Percentiles rank a stretch among this genome's conserved stretches.
These are phyloP conservation scores for Trebouxiophyceae sp. DNA, from an alignment of 163 green algal species.

Conservation along the genomic window DNA sequence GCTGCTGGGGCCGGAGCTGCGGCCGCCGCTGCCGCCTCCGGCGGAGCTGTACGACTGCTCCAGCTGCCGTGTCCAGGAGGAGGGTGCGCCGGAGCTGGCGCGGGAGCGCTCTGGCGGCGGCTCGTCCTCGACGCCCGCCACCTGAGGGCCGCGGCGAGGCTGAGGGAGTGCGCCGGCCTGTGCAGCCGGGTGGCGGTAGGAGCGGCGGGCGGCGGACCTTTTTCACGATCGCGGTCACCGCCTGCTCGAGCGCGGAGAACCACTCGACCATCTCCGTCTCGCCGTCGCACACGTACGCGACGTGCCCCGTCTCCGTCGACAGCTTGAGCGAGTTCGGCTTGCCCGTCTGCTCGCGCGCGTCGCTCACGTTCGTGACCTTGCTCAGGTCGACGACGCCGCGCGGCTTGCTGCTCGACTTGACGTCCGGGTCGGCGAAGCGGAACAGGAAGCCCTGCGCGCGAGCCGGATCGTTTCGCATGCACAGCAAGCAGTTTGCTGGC, in stretches of 20 bases:
- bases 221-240: constrained; percentile 60
- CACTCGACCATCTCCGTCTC: constrained; percentile 89
- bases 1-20: too few species aligned
- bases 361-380: constrained; percentile 64
- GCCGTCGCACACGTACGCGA: constrained; percentile 51
- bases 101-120: too few species aligned
- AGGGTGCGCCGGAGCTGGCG: too few species aligned
- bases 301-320: constrained; percentile 54
- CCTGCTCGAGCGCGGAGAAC: constrained; percentile 72
- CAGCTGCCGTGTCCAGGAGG: background rate
- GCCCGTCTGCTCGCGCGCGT: constrained; percentile 48
- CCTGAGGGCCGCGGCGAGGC: constrained; percentile 6
- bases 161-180: background rate
- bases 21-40: background rate
- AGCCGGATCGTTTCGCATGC: too few species aligned
- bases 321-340: constrained; percentile 74
- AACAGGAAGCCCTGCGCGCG: constrained; percentile 73
- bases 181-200: too few species aligned
- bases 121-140: constrained; percentile 65
- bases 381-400: constrained; percentile 82
- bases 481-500: too few species aligned
- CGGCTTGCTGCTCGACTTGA: constrained; percentile 50
- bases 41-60: background rate
- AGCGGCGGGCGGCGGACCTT: background rate
- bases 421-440: constrained; percentile 65